Evolutionary conservation across 306 rosid species (phyloP).

Genomic region (Pyrus betulifolia): DNA sequence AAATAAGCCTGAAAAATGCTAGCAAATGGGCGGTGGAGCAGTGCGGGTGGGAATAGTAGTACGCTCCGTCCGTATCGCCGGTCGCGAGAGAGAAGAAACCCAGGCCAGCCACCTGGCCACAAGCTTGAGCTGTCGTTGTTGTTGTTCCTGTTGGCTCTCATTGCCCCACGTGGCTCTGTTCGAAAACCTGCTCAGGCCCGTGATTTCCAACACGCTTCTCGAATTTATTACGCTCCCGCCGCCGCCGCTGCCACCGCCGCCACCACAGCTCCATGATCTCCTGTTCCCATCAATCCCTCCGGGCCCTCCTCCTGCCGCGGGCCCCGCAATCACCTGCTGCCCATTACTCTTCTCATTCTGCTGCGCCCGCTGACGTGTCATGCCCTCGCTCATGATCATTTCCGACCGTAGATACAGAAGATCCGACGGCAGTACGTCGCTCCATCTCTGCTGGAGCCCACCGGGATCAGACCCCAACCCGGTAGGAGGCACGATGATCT

Average conservation of each 20-base stretch:
- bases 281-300: conserved; percentile 1
- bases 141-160: conserved; percentile 4
- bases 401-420: conserved; percentile 64
- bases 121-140: conserved; percentile 22
- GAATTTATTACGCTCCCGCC: conserved; percentile 44
- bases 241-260: conserved; percentile 42
- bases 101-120: conserved; percentile 48
- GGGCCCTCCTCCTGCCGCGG: too few relatives aligned
- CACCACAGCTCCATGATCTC: conserved; percentile 9
- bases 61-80: conserved; percentile 21
- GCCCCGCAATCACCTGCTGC: conserved; percentile 17
- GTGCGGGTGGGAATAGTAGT: background rate
- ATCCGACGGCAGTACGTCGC: conserved; percentile 68
- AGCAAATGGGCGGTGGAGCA: background rate
- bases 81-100: conserved; percentile 31
- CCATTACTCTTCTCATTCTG: conserved; percentile 46
- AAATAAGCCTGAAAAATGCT: background rate
- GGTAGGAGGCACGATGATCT: conserved; percentile 59
- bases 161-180: conserved; percentile 8
- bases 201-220: conserved; percentile 79
- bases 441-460: conserved; percentile 55
- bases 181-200: conserved; percentile 56
- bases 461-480: background rate
- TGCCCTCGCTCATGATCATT: conserved; percentile 49
- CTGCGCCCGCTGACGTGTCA: background rate